Conservation (phyloP, 2,329 filamentous ascomycete species). For the Dactylellina sp. region DNA sequence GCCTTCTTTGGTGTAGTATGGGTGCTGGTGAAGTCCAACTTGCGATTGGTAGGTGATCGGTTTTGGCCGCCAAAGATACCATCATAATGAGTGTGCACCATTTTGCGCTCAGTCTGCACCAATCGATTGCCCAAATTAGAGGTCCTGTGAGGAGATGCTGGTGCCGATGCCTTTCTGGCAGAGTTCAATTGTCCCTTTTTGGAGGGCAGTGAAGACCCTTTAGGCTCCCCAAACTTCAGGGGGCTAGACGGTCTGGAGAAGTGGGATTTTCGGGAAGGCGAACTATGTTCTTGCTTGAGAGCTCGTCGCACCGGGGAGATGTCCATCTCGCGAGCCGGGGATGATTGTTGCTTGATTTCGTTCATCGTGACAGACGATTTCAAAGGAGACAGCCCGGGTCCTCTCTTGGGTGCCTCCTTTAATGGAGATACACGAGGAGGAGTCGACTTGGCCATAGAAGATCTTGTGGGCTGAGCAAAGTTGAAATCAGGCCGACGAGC, state of each 20-base stretch:
- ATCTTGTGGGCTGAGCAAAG: constrained; percentile 43
- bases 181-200: not conserved
- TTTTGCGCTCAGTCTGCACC: constrained; percentile 16
- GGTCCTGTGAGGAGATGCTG: not conserved
- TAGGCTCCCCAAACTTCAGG: not conserved
- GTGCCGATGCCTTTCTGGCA: not conserved
- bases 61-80: not conserved
- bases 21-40: constrained; percentile 13
- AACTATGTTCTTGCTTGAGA: not conserved
- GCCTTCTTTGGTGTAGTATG: constrained; percentile 4
- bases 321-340: constrained; percentile 7
- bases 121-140: constrained; percentile 4
- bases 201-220: not conserved
- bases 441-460: constrained; percentile 33
- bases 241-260: not conserved
- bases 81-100: not conserved
- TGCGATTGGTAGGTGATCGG: constrained; percentile 30
- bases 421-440: constrained; percentile 31
- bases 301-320: not conserved
- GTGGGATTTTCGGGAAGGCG: not conserved
- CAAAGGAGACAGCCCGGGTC: constrained; percentile 31
- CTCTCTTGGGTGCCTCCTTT: constrained; percentile 42
- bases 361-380: constrained; percentile 36
- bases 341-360: constrained; percentile 31
- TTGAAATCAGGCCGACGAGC: constrained; percentile 27